Conservation (phyloP, 106 monocot genomes). For the Dendrobium catenatum region DNA sequence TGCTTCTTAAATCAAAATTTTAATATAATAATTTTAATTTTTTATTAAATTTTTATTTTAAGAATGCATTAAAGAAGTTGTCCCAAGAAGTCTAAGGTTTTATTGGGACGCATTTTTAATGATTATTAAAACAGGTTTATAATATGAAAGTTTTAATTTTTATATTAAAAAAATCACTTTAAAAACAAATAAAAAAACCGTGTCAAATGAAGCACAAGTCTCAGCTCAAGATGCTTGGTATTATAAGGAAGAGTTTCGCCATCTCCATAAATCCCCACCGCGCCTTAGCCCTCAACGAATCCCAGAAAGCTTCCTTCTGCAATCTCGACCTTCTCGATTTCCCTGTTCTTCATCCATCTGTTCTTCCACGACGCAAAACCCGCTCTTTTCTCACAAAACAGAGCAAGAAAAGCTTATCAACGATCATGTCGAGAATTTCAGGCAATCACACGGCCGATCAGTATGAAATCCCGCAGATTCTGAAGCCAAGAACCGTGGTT, state of each 20-base stretch:
- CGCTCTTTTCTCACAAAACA: background rate
- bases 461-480: background rate
- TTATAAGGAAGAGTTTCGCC: background rate
- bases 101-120: too few species aligned
- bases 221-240: background rate
- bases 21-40: too few species aligned
- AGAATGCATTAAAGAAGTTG: too few species aligned
- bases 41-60: too few species aligned
- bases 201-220: too few species aligned
- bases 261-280: constrained; percentile 21
- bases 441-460: background rate
- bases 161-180: too few species aligned
- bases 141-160: too few species aligned
- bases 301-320: background rate
- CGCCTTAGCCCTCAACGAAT: constrained; percentile 11
- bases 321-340: background rate
- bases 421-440: background rate
- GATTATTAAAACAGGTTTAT: too few species aligned
- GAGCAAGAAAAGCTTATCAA: background rate
- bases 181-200: too few species aligned
- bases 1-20: too few species aligned
- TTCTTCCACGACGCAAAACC: background rate
- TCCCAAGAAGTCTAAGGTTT: background rate
- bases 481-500: constrained; percentile 47
- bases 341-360: background rate